Percentiles rank a stretch among this genome's conserved stretches.
Conservation (phyloP, 129 eudicot species). For the Flaveria sonorensis region DNA sequence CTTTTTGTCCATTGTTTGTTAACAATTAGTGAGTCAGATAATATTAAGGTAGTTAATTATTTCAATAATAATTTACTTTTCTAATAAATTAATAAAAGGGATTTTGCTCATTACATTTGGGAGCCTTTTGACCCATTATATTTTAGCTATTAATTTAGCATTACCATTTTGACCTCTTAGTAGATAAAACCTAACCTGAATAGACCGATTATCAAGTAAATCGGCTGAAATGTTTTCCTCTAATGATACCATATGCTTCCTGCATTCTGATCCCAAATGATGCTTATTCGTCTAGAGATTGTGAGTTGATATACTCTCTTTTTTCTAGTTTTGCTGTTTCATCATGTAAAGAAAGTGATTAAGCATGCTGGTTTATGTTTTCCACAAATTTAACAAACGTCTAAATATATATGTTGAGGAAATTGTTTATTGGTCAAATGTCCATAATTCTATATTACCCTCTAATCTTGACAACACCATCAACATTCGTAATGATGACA, state of each 20-base stretch:
- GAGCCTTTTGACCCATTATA: neutral
- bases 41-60: neutral
- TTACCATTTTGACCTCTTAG: neutral
- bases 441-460: neutral
- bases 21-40: neutral
- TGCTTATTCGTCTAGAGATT: neutral
- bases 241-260: neutral
- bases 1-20: neutral
- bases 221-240: neutral
- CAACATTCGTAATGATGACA: slow-evolving; percentile 9
- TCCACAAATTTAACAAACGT: neutral
- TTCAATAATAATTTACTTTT: neutral
- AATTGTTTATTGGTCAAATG: slow-evolving; percentile 8
- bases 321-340: neutral
- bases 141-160: neutral
- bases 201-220: neutral
- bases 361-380: neutral
- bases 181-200: neutral
- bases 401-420: neutral
- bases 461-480: slow-evolving; percentile 1
- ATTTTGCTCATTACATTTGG: neutral
- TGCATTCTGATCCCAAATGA: neutral
- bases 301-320: neutral
- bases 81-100: neutral
- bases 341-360: neutral